phyloP scores from a whole-genome alignment of 306 rosid genomes.

The Sphenostylis stenocarpa region DNA sequence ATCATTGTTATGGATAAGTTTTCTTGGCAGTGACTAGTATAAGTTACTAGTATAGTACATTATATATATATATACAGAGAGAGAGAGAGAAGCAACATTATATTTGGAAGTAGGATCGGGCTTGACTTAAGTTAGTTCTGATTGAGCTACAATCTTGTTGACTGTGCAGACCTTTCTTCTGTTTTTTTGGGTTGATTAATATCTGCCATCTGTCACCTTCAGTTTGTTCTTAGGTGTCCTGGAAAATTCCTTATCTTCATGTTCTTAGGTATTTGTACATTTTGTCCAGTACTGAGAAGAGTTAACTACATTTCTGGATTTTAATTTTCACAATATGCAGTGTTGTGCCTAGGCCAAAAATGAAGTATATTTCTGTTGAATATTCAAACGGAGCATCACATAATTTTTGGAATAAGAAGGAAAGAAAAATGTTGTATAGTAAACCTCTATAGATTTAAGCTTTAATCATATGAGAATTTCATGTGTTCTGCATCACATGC shows the following conservation, averaged over 20 bases:
- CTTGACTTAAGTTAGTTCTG: neutral
- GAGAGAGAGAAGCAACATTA: neutral
- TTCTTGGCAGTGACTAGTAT: neutral
- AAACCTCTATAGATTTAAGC: neutral
- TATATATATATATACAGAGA: no score
- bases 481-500: neutral
- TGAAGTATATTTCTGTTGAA: neutral
- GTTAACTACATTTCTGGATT: neutral
- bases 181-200: neutral
- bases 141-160: neutral
- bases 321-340: neutral
- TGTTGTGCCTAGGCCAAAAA: neutral
- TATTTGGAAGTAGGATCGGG: neutral
- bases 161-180: neutral
- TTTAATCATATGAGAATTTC: neutral
- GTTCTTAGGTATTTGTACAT: neutral
- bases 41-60: no score
- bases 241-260: neutral
- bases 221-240: neutral
- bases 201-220: neutral
- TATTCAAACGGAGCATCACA: neutral
- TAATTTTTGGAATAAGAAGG: conserved; percentile 11
- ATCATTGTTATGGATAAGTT: neutral
- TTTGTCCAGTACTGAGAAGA: neutral
- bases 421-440: neutral